phyloP scores from a whole-genome alignment of 306 rosid species.

The Erythrophleum fordii region DNA sequence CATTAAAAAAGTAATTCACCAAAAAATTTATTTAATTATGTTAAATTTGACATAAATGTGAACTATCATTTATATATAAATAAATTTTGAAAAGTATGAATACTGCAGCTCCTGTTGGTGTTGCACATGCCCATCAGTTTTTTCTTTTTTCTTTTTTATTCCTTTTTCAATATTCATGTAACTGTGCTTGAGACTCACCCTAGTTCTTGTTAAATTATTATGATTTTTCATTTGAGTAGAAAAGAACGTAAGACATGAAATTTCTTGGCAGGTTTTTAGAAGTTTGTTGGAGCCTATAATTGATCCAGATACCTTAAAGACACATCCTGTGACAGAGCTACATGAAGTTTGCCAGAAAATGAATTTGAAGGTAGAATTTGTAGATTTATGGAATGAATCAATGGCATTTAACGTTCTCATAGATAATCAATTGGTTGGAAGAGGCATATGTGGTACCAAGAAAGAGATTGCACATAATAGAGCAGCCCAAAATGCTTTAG shows the following conservation, averaged over 20 bases:
- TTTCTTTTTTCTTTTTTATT: too few species aligned
- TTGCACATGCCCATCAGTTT: too few species aligned
- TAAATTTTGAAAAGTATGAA: too few species aligned
- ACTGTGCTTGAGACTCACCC: too few species aligned
- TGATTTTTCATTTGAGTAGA: background rate
- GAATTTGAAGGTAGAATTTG: slow-evolving; percentile 39
- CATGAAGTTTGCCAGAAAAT: slow-evolving; percentile 61
- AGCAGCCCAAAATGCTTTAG: slow-evolving; percentile 65
- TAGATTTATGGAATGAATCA: slow-evolving; percentile 49
- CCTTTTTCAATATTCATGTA: too few species aligned
- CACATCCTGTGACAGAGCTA: slow-evolving; percentile 55
- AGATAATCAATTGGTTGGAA: slow-evolving; percentile 45
- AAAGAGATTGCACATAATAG: slow-evolving; percentile 61
- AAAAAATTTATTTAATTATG: too few species aligned
- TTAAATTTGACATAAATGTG: too few species aligned
- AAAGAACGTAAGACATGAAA: background rate
- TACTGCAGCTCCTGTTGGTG: too few species aligned
- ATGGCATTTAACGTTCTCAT: slow-evolving; percentile 41
- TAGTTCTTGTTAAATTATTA: too few species aligned
- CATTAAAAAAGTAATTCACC: too few species aligned
- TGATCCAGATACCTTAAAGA: slow-evolving; percentile 35
- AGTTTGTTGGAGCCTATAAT: slow-evolving; percentile 57
- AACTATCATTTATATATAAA: too few species aligned
- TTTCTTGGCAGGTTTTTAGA: slow-evolving; percentile 45
- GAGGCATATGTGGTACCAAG: slow-evolving; percentile 37